These are phyloP conservation scores for Pseudonitzschia delicatissima DNA, from an alignment of 108 stramenopile genomes.

Conservation along the genomic window DNA sequence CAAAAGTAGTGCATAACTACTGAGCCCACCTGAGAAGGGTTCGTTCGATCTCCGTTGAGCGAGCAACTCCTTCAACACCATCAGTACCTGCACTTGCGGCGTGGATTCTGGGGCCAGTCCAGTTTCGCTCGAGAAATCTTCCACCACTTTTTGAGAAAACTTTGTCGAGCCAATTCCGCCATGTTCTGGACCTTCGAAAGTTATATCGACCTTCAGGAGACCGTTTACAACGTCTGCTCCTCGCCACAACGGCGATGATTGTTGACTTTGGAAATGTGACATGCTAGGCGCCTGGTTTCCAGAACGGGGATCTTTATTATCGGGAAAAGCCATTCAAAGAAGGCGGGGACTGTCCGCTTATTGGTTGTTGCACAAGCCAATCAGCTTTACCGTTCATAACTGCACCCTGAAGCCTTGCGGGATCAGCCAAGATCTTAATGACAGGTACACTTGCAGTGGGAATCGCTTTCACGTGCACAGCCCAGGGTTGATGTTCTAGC, in stretches of 20 bases:
- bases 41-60: slow-evolving; percentile 89
- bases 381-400: slow-evolving; percentile 22
- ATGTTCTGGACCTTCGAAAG: slow-evolving; percentile 92
- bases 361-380: slow-evolving; percentile 31
- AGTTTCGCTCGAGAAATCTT: slow-evolving; percentile 69
- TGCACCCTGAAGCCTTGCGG: slow-evolving; percentile 63
- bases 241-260: slow-evolving; percentile 63
- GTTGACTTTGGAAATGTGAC: slow-evolving; percentile 29
- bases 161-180: slow-evolving; percentile 89
- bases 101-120: slow-evolving; percentile 62
- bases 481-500: slow-evolving; percentile 81
- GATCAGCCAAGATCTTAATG: slow-evolving; percentile 86
- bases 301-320: not conserved
- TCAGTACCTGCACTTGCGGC: slow-evolving; percentile 73
- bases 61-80: slow-evolving; percentile 89
- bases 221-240: slow-evolving; percentile 88
- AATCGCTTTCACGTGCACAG: slow-evolving; percentile 87
- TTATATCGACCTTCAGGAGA: slow-evolving; percentile 87
- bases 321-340: not conserved
- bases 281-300: slow-evolving; percentile 13
- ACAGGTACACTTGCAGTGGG: slow-evolving; percentile 86
- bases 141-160: slow-evolving; percentile 71
- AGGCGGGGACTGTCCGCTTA: slow-evolving; percentile 2
- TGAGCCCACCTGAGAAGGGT: slow-evolving; percentile 93
- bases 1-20: slow-evolving; percentile 91